Percentiles rank a stretch among this genome's conserved stretches.
phyloP scores from a whole-genome alignment of 2,329 filamentous ascomycete species.

The Aspergillus oerlinghausenensis region DNA sequence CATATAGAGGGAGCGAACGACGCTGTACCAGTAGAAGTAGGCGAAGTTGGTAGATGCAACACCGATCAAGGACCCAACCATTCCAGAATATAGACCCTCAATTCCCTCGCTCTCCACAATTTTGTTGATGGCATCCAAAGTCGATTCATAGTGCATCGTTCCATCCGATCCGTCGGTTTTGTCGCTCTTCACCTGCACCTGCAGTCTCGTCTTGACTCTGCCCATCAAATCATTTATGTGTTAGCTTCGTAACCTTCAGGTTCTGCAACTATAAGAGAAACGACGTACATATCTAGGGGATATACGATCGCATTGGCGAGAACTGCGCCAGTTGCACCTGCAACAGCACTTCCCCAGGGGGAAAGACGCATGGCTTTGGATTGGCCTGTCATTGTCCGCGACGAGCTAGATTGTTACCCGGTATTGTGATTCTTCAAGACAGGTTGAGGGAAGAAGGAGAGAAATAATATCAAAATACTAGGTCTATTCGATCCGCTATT shows the following conservation, averaged over 20 bases:
- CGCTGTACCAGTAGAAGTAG: slow-evolving; percentile 98
- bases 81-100: slow-evolving; percentile 79
- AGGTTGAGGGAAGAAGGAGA: slow-evolving; percentile 1
- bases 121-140: slow-evolving; percentile 80
- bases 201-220: slow-evolving; percentile 92
- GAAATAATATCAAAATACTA: neutral
- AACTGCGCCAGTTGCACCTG: slow-evolving; percentile 87
- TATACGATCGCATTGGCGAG: slow-evolving; percentile 94
- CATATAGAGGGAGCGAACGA: slow-evolving; percentile 77
- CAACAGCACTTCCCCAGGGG: slow-evolving; percentile 88
- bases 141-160: slow-evolving; percentile 75
- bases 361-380: slow-evolving; percentile 69
- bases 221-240: slow-evolving; percentile 2
- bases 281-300: slow-evolving; percentile 84
- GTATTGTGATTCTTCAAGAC: neutral
- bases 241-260: slow-evolving; percentile 11
- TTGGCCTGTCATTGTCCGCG: slow-evolving; percentile 47
- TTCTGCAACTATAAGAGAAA: neutral
- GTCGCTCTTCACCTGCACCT: slow-evolving; percentile 79
- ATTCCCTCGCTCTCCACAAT: slow-evolving; percentile 79
- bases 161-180: slow-evolving; percentile 43
- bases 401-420: neutral
- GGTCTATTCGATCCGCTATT: neutral
- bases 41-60: slow-evolving; percentile 98
- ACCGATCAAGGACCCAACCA: slow-evolving; percentile 78